A percentile compares a stretch with the other conserved stretches of the same genome.
Evolutionary conservation across 306 rosid genomes (phyloP).

Genomic region (Prunus mume): DNA sequence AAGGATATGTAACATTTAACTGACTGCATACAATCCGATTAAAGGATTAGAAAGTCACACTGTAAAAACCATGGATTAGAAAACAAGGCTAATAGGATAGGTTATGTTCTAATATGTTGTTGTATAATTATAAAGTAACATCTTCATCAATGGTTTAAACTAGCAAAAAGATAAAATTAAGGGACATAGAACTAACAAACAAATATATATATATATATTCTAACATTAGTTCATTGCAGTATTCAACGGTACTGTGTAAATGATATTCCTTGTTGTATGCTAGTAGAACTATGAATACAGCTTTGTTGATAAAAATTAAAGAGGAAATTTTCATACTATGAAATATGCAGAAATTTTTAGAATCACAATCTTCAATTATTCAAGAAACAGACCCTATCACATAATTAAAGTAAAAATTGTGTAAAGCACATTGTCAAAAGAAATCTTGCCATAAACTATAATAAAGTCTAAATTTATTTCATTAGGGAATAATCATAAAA

Average conservation of each 20-base stretch:
- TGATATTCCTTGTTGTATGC: neutral
- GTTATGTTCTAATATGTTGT: too few relatives aligned
- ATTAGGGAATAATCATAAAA: too few relatives aligned
- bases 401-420: neutral
- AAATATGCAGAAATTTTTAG: constrained; percentile 70
- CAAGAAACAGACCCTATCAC: constrained; percentile 46
- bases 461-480: neutral
- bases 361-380: constrained; percentile 68
- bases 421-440: neutral
- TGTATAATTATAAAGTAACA: neutral
- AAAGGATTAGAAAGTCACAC: neutral
- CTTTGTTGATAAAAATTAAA: neutral
- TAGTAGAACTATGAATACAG: neutral
- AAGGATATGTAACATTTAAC: neutral
- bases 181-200: neutral
- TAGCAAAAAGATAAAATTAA: neutral
- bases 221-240: neutral
- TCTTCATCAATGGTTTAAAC: neutral
- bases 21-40: neutral
- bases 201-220: neutral
- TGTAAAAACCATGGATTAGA: neutral
- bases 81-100: too few relatives aligned
- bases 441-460: neutral
- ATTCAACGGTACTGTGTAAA: neutral
- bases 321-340: constrained; percentile 43